Percentiles rank a stretch among this genome's conserved stretches.
Conservation (phyloP, 2,329 filamentous ascomycete genomes). For the Berkeleyomyces rouxiae region DNA sequence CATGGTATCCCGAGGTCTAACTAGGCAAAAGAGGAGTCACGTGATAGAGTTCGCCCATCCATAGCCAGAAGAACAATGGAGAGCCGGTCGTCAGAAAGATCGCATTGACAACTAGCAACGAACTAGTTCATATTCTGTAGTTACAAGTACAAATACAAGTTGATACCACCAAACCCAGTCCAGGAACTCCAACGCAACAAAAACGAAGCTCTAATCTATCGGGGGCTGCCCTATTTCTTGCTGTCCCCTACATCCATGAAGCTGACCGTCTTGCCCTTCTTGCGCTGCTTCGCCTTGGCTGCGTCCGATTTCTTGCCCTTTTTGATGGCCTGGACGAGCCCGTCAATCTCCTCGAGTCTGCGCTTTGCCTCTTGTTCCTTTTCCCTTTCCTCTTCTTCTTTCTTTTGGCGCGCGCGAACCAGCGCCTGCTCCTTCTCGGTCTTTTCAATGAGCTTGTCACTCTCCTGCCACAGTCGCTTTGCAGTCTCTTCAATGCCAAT, state of each 20-base stretch:
- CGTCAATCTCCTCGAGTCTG: slow-evolving; percentile 21
- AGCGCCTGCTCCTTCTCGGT: slow-evolving; percentile 65
- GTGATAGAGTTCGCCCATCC: background rate
- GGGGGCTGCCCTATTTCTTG: background rate
- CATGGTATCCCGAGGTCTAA: background rate
- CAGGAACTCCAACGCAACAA: background rate
- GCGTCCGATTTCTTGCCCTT: slow-evolving; percentile 21
- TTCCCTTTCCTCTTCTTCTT: slow-evolving; percentile 19
- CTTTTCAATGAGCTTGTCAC: slow-evolving; percentile 65
- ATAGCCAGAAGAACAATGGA: too few relatives aligned
- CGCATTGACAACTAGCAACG: too few relatives aligned
- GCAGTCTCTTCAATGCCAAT: slow-evolving; percentile 63
- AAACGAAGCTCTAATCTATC: background rate
- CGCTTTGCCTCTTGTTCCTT: slow-evolving; percentile 21
- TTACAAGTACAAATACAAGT: background rate
- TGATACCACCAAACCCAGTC: background rate
- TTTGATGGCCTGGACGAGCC: slow-evolving; percentile 25
- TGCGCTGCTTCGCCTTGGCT: slow-evolving; percentile 19
- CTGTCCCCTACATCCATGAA: slow-evolving; percentile 17
- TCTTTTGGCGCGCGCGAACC: slow-evolving; percentile 28
- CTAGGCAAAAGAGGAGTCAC: background rate
- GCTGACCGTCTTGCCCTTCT: slow-evolving; percentile 18
- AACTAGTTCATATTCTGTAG: too few relatives aligned
- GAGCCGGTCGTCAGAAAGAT: too few relatives aligned
- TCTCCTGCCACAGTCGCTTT: slow-evolving; percentile 79